phyloP scores from a whole-genome alignment of 129 eudicot species.

The Centrapalus pauciflorus region DNA sequence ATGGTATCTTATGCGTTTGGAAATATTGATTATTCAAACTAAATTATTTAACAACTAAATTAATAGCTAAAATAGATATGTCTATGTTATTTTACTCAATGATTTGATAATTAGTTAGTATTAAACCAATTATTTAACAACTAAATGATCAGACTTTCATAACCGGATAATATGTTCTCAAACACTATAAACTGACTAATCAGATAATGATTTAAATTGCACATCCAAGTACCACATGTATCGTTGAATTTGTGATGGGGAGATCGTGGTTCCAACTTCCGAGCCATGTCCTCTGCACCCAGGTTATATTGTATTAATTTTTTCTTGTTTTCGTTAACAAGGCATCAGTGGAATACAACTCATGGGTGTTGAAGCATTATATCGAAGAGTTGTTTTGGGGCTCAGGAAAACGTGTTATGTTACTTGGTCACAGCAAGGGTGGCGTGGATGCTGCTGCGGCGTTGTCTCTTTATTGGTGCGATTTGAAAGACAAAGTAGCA shows the following conservation, averaged over 20 bases:
- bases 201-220: too few relatives aligned
- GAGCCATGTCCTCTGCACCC: background rate
- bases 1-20: too few relatives aligned
- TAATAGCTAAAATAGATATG: too few relatives aligned
- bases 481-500: conserved; percentile 70
- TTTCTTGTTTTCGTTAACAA: conserved; percentile 23
- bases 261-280: background rate
- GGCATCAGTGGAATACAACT: conserved; percentile 98
- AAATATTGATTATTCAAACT: too few relatives aligned
- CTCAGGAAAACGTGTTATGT: conserved; percentile 91
- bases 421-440: conserved; percentile 97
- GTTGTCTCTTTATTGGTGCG: conserved; percentile 66
- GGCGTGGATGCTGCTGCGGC: conserved; percentile 99
- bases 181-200: too few relatives aligned
- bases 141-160: too few relatives aligned
- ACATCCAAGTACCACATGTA: too few relatives aligned
- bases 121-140: too few relatives aligned
- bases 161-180: too few relatives aligned
- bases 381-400: conserved; percentile 96
- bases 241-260: background rate
- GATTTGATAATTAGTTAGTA: too few relatives aligned
- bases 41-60: too few relatives aligned
- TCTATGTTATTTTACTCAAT: too few relatives aligned
- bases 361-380: conserved; percentile 77
- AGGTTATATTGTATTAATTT: conserved; percentile 3